Evolutionary conservation across 148 eudicot species (phyloP).

Genomic region (Fagopyrum tataricum): DNA sequence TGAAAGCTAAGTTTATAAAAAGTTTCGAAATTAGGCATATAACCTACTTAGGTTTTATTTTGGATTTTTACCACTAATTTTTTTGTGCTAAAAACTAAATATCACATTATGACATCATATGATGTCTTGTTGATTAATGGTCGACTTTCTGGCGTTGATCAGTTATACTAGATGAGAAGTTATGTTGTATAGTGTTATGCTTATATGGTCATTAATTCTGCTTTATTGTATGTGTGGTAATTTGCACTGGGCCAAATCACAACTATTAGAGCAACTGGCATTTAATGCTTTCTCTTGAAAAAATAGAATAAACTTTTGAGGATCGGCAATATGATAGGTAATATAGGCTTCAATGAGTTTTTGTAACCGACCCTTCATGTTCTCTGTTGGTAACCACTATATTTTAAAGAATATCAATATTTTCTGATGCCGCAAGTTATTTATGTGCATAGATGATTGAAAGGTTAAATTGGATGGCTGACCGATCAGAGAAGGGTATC

Average conservation of each 20-base stretch:
- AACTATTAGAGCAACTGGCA: neutral
- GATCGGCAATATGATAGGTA: neutral
- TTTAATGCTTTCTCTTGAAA: neutral
- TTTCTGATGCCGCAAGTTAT: slow-evolving; percentile 3
- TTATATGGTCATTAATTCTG: neutral
- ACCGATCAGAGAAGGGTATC: slow-evolving; percentile 74
- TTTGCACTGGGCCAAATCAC: neutral
- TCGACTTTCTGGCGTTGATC: no score
- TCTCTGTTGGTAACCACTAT: neutral
- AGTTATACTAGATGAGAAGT: no score
- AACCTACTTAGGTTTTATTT: no score
- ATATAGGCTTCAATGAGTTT: neutral
- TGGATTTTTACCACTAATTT: no score
- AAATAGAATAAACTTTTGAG: neutral
- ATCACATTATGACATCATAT: neutral
- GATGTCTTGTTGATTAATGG: no score
- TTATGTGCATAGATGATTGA: slow-evolving; percentile 48
- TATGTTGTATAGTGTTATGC: no score
- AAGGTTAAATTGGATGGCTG: slow-evolving; percentile 95
- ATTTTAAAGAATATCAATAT: neutral
- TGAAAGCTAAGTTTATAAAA: neutral
- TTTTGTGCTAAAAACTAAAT: neutral
- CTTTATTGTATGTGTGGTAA: neutral
- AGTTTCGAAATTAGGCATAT: no score
- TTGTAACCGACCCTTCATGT: neutral